Base-by-base conservation (phyloP, 2,329 filamentous ascomycete species). In the Paecilomyces sp. region DNA sequence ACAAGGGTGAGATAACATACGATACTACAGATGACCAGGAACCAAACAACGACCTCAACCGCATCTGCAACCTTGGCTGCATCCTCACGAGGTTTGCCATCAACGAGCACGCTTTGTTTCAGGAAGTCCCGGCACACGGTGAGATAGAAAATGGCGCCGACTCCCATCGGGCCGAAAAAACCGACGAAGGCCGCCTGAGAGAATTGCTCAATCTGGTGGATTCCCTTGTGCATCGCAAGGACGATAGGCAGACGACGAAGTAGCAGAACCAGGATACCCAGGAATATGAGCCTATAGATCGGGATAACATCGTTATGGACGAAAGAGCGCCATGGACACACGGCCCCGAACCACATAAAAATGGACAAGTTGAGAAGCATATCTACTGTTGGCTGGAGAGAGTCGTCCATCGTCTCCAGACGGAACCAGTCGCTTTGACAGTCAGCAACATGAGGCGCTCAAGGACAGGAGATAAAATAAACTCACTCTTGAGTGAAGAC, bases 111-210 rank as follows among this genome's bases (percentile, higher is more conserved):
- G 3, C 68, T 71, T 12, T 77, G 69, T 6, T 72, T 70, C 2
- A 97, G 79, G 62, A 92, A 96, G 25, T 96, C 90, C 1, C 90
- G 74, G 50, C 84, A 88, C 62, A 96, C 80, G 68, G 92, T 95
- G 5, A 97, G 81, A 70, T 97, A 96, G 71, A 96, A 97, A 22
- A 96, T 84, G 1, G 91, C 92, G 15, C 90, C 91, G 1, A 96
- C 92, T 2, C 93, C 92, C 59, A 97, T 92, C 0, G 92, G 92
- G 0, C 92, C 92, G 64, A 97, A 97, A 78, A 96, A 96, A 0
- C 92, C 92, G 7, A 94, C 90, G 68, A 96, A 96, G 0, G 90
- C 76, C 1, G 91, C 91, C 65, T 96, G 91, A 3, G 84, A 83
- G 31, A 83, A 74, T 50, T 88, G 81, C 60, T 91, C 84, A 51